phyloP scores from a whole-genome alignment of 331 rosid genomes.

The Malus hybrid region DNA sequence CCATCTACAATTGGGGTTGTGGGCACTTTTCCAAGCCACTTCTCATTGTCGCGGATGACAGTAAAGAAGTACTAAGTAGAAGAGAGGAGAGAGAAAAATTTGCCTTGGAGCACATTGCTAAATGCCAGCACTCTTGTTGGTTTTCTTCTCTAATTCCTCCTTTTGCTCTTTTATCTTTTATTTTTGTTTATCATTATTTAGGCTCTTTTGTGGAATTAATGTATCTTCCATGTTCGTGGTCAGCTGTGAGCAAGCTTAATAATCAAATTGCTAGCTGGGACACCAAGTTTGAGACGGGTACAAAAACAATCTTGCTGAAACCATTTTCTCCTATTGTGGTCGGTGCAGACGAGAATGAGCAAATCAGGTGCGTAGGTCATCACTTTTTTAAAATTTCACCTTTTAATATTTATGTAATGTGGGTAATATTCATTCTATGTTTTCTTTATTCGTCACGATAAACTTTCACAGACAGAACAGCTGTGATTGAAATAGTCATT shows the following conservation, averaged over 20 bases:
- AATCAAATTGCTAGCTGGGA: constrained; percentile 92
- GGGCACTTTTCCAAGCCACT: constrained; percentile 95
- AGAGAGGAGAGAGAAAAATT: constrained; percentile 88
- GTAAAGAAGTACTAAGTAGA: constrained; percentile 57
- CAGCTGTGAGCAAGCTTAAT: constrained; percentile 80
- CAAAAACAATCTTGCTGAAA: constrained; percentile 68
- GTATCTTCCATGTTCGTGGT: constrained; percentile 4
- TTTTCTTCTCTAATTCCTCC: background rate
- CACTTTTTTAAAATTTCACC: background rate
- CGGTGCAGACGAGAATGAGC: constrained; percentile 93
- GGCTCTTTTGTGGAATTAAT: background rate
- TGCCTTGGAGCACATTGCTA: constrained; percentile 81
- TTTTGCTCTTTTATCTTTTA: constrained; percentile 1
- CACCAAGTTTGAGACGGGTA: constrained; percentile 61
- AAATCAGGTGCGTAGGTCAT: constrained; percentile 58
- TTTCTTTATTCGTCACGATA: background rate
- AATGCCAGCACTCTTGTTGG: constrained; percentile 90
- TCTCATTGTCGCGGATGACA: constrained; percentile 59
- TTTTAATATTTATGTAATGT: background rate
- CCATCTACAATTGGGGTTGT: constrained; percentile 93
- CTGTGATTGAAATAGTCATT: background rate
- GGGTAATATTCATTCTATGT: background rate
- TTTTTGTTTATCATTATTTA: background rate
- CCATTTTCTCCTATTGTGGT: constrained; percentile 91
- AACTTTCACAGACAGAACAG: background rate